Evolutionary conservation across 164 flowering plant genomes (phyloP).

Genomic region (Stephania cephalantha): DNA sequence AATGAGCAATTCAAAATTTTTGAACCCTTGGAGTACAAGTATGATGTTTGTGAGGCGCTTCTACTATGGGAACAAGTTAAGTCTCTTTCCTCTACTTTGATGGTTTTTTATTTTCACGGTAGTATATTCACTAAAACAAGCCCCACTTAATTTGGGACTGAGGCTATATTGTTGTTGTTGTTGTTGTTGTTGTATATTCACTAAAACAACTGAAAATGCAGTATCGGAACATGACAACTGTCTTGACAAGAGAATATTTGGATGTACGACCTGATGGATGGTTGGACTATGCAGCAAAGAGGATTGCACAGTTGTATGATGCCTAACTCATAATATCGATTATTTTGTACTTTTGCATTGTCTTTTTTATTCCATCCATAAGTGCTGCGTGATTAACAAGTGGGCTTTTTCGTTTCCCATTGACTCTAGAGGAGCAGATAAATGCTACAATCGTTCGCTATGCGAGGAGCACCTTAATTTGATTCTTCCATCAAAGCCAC

Average conservation of each 20-base stretch:
- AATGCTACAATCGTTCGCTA: conserved; percentile 77
- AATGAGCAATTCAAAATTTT: conserved; percentile 74
- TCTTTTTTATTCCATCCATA: neutral
- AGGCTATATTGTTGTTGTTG: no score
- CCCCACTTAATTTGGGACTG: no score
- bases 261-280: conserved; percentile 97
- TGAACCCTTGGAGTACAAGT: conserved; percentile 83
- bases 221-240: conserved; percentile 99
- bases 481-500: conserved; percentile 82
- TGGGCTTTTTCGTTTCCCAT: conserved; percentile 10
- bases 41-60: conserved; percentile 87
- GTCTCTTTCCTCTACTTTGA: neutral
- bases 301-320: conserved; percentile 94
- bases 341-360: conserved; percentile 3
- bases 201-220: conserved; percentile 37
- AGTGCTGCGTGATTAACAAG: conserved; percentile 3
- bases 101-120: conserved; percentile 2
- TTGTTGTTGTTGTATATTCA: neutral
- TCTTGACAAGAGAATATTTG: conserved; percentile 91
- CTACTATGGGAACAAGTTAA: conserved; percentile 94
- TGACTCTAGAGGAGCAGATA: conserved; percentile 60
- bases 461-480: conserved; percentile 94
- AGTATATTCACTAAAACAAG: neutral
- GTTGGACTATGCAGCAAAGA: conserved; percentile 88
- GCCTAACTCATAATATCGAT: conserved; percentile 5